phyloP scores from a whole-genome alignment of 2,329 filamentous ascomycete genomes.

The Trichoderma brevicompactum region DNA sequence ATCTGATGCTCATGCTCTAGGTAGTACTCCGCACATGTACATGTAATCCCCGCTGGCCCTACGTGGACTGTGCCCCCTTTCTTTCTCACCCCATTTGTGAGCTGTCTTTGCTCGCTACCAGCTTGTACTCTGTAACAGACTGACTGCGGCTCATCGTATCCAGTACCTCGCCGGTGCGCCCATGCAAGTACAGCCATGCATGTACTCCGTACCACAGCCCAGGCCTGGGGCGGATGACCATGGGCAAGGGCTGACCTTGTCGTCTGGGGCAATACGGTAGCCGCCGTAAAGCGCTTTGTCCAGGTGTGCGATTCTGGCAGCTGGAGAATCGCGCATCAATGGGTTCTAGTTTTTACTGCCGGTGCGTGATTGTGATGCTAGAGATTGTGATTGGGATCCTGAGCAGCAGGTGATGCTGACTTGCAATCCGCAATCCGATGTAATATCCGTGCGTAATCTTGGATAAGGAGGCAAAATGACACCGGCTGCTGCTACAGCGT shows the following conservation, averaged over 20 bases:
- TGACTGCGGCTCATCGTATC: too few species aligned
- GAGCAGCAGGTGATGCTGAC: slow-evolving; percentile 1
- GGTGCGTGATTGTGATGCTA: neutral
- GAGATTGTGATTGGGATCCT: neutral
- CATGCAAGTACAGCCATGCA: slow-evolving; percentile 3
- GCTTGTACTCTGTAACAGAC: neutral
- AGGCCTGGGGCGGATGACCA: neutral
- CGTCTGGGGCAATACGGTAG: slow-evolving; percentile 22
- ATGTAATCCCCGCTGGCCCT: neutral
- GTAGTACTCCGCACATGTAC: neutral
- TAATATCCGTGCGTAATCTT: neutral
- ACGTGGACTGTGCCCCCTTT: slow-evolving; percentile 8
- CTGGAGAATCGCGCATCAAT: neutral
- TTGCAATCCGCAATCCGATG: neutral
- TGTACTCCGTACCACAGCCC: neutral
- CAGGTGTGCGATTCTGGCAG: neutral
- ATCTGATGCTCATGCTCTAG: neutral
- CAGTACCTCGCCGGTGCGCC: too few species aligned
- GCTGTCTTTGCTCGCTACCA: neutral
- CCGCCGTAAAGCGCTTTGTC: neutral
- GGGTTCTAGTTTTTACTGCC: neutral
- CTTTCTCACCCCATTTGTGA: slow-evolving; percentile 11
- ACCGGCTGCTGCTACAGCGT: neutral
- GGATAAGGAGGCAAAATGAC: too few species aligned
- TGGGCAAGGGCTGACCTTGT: slow-evolving; percentile 5